Evolutionary conservation across 1,139 yeast genomes (phyloP).

Genomic region (Taphrina betulina): DNA sequence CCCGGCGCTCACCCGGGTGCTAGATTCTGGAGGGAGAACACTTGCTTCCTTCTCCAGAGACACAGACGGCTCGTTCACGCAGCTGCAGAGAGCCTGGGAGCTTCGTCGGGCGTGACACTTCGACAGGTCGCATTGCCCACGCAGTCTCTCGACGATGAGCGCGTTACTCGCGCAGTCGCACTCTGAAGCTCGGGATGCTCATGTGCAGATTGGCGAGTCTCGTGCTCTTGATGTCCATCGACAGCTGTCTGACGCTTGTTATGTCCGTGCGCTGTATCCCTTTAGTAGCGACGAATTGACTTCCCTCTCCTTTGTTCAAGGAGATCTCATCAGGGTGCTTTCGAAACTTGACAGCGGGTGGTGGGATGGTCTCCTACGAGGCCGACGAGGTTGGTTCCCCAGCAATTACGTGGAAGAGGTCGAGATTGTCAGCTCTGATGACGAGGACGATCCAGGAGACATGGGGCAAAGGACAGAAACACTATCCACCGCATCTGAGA

Average conservation of each 20-base stretch:
- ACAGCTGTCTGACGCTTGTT: slow-evolving; percentile 20
- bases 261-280: slow-evolving; percentile 75
- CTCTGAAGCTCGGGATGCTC: no score
- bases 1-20: no score
- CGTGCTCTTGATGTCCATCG: no score
- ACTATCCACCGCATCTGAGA: slow-evolving; percentile 44
- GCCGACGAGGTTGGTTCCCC: slow-evolving; percentile 46
- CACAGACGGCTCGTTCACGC: no score
- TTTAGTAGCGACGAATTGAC: slow-evolving; percentile 64
- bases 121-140: no score
- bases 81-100: no score
- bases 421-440: slow-evolving; percentile 44
- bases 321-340: slow-evolving; percentile 65
- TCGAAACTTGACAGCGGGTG: slow-evolving; percentile 50
- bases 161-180: no score
- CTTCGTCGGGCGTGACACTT: no score
- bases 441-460: slow-evolving; percentile 39
- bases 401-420: slow-evolving; percentile 42
- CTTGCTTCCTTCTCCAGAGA: no score
- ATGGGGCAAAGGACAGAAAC: slow-evolving; percentile 41
- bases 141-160: no score
- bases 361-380: slow-evolving; percentile 45
- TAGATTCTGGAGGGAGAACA: no score
- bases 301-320: slow-evolving; percentile 67
- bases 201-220: no score